Percentiles rank a stretch among this genome's conserved stretches.
These are phyloP conservation scores for Bidens hawaiensis DNA, from an alignment of 140 eudicot species.

Conservation along the genomic window DNA sequence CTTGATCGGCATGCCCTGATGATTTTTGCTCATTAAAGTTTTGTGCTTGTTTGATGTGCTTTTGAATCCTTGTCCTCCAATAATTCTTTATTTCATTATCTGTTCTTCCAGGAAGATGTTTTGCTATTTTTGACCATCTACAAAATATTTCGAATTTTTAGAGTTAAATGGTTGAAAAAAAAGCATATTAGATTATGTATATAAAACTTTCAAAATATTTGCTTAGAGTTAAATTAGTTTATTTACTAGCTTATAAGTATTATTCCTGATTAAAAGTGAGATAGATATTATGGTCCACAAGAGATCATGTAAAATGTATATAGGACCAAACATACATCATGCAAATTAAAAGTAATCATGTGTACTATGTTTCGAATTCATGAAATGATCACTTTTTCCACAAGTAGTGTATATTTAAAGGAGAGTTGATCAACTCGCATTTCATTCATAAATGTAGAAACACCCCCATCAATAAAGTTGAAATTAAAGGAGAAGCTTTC, in stretches of 20 bases:
- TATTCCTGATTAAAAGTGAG: too few species aligned
- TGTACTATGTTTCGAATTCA: constrained; percentile 28
- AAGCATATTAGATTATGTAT: neutral
- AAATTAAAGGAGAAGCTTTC: neutral
- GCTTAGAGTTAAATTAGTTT: neutral
- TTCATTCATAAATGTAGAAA: constrained; percentile 16
- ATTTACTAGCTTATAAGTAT: too few species aligned
- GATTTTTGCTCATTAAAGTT: constrained; percentile 31
- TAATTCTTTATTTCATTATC: constrained; percentile 92
- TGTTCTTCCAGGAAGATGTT: constrained; percentile 84
- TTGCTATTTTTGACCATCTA: constrained; percentile 96
- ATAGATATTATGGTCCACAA: too few species aligned
- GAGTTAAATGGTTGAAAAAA: neutral
- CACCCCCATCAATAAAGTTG: too few species aligned
- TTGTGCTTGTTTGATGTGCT: constrained; percentile 78
- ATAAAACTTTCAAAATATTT: neutral
- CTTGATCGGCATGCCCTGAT: constrained; percentile 41
- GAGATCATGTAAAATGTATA: constrained; percentile 10
- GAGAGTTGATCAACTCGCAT: constrained; percentile 9
- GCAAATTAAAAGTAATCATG: constrained; percentile 28
- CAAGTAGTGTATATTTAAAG: constrained; percentile 28
- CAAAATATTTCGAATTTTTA: neutral
- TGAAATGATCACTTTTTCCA: constrained; percentile 1
- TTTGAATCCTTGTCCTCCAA: constrained; percentile 88
- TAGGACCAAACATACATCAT: constrained; percentile 32